These are phyloP conservation scores for Populus euphratica DNA, from an alignment of 345 rosid genomes.

Conservation along the genomic window DNA sequence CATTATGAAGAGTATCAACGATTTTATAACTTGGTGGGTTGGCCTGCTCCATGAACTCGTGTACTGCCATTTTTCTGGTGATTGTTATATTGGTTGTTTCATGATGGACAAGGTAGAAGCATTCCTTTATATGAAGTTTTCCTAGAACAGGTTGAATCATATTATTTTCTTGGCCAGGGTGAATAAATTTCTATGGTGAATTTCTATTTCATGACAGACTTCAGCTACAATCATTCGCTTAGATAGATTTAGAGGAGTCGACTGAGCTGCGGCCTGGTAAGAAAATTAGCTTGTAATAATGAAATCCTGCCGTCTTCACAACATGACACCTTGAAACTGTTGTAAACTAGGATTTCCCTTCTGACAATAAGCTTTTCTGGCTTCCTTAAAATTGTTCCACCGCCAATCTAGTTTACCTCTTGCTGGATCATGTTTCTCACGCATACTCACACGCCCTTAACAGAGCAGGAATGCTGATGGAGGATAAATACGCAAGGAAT, in stretches of 20 bases:
- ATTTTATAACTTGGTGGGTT: not conserved
- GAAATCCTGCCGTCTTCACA: not conserved
- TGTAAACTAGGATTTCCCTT: not conserved
- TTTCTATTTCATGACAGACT: not conserved
- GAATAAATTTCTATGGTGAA: conserved; percentile 1
- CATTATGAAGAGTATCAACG: not conserved
- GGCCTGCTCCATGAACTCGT: not conserved
- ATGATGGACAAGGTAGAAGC: not conserved
- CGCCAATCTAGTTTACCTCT: not conserved
- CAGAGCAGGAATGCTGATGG: not conserved
- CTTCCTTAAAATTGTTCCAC: not conserved
- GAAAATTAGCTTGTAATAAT: not conserved
- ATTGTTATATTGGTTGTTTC: not conserved
- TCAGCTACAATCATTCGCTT: not conserved
- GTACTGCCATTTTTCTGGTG: not conserved
- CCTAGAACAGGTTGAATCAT: not conserved
- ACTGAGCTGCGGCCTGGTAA: not conserved
- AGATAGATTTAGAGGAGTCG: not conserved
- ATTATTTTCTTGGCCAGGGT: conserved; percentile 7
- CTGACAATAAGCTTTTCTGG: not conserved
- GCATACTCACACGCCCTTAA: not conserved
- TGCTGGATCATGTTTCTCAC: not conserved
- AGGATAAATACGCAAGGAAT: not conserved
- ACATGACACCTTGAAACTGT: not conserved
- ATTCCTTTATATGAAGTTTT: not conserved